Evolutionary conservation across 345 rosid species (phyloP), one percentile per base, ranked within the genome.

Genomic region (Populus alba): DNA sequence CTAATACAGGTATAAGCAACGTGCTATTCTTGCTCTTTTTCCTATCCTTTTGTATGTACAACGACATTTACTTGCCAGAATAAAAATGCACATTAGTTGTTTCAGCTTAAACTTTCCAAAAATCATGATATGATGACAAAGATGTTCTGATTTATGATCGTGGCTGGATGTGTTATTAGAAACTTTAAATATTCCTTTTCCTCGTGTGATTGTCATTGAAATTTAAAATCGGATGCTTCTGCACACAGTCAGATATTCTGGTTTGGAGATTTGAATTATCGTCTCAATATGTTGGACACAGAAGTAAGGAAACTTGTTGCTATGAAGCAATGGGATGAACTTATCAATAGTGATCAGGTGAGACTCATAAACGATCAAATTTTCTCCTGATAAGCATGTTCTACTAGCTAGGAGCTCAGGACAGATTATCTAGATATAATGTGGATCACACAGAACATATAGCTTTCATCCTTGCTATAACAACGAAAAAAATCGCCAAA

Each of bases 221-320:
- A 33, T 23, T 65, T 38, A 25, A 37, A 71, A 38, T 74, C 27
- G 57, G 23, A 33, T 79, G 66, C 35, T 84, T 75, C 47, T 85
- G 72, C 71, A 6, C 77, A 81, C 97, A 97, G 99, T 89, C 92
- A 92, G 79, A 83, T 90, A 80, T 97, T 92, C 83, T 97, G 98
- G 99, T 97, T 97, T 33, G 99, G 99, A 27, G 99, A 97, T 84
- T 86, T 97, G 83, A 97, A 97, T 80, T 97, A 97, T 79, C 92
- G 99, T 68, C 89, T 97, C 77, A 90, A 91, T 77, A 86, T 88
- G 97, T 35, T 70, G 81, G 98, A 94, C 78, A 39, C 87, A 22
- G 94, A 92, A 53, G 90, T 92, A 68, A 87, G 98, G 84, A 91
- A 87, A 82, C 92, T 91, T 73, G 93, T 94, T 39, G 86, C 94